These are phyloP conservation scores for Isoetes taiwanensis DNA, from an alignment of 75 land plant genomes.

Conservation along the genomic window DNA sequence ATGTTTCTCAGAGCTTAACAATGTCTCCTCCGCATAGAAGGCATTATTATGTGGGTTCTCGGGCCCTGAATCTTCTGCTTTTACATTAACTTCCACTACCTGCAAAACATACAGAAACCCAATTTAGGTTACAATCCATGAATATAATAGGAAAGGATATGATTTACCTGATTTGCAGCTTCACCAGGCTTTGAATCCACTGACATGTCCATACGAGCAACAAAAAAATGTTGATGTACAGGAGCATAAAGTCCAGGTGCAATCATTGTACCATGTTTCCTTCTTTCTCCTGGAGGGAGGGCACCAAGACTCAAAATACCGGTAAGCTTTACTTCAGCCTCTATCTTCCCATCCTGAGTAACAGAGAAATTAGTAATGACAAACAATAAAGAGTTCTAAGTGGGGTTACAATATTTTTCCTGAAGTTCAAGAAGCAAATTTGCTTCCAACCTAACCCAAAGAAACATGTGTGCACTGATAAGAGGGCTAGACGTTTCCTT, in stretches of 20 bases:
- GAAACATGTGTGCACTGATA: too few relatives aligned
- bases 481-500: too few relatives aligned
- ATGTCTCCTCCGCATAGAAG: slow-evolving; percentile 79
- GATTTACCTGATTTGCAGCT: slow-evolving; percentile 92
- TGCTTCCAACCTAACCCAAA: too few relatives aligned
- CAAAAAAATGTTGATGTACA: slow-evolving; percentile 97
- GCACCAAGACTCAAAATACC: slow-evolving; percentile 96
- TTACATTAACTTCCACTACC: slow-evolving; percentile 94
- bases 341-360: slow-evolving; percentile 95
- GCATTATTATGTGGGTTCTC: slow-evolving; percentile 87
- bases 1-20: slow-evolving; percentile 57
- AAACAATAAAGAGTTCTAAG: too few relatives aligned
- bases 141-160: too few relatives aligned
- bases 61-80: slow-evolving; percentile 74
- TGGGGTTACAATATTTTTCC: too few relatives aligned
- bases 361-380: too few relatives aligned
- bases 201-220: slow-evolving; percentile 98
- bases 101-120: slow-evolving; percentile 11
- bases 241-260: slow-evolving; percentile 97
- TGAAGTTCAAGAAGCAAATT: too few relatives aligned
- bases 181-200: slow-evolving; percentile 93
- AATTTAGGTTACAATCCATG: too few relatives aligned
- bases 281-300: slow-evolving; percentile 60
- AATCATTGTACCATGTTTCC: slow-evolving; percentile 94
- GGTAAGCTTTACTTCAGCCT: slow-evolving; percentile 96